Base-by-base conservation (phyloP, 1,284 basidiomycete species). In the Neolentinus lepideus region DNA sequence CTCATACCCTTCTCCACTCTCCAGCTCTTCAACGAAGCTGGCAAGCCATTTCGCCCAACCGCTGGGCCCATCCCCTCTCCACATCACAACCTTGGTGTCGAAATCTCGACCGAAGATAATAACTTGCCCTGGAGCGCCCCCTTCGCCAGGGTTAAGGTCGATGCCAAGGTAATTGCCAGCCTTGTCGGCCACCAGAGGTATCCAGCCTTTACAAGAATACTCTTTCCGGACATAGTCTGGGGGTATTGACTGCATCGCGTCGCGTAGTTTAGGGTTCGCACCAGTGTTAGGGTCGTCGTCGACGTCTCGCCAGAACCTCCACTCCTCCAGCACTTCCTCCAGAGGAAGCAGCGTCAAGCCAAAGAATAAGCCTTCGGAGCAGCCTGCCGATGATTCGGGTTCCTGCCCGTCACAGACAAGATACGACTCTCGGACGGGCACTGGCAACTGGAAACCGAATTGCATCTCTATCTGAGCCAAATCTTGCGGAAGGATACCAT, bases 71-170 rank as follows among this genome's bases (percentile, higher is more conserved):
- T 98, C 94, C 3, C 94, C 94, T 56, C 81, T 79, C 84, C 89
- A 95, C 53, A 98, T 77, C 31, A 98, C 96, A 43, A 98, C 92
- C 70, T 99, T 99, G 24, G 94, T 92, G 70, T 99, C 96, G 71
- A 99, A 98, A 68, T 99, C 96, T 54, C 96, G 83, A 12, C 96
- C 96, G 70, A 98, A 99, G 51, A 98, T 86, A 60, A 99, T 98
- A 53, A 98, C 94, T 69, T 99, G 96, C 2, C 96, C 97, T 52
- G 83, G 77, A 1, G 82, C 70, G 51, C 94, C 96, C 43, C 72
- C 70, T 59, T 86, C 82, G 21, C 74, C 91, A 3, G 96, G 96
- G 69, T 88, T 93, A 58, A 99, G 80, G 70, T 99, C 96, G 52
- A 99, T 81, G 54, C 96, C 96, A 59, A 98, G 83, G 68, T 99